Conservation (phyloP, 352 stramenopile genomes). For the Phytophthora podocarpi region DNA sequence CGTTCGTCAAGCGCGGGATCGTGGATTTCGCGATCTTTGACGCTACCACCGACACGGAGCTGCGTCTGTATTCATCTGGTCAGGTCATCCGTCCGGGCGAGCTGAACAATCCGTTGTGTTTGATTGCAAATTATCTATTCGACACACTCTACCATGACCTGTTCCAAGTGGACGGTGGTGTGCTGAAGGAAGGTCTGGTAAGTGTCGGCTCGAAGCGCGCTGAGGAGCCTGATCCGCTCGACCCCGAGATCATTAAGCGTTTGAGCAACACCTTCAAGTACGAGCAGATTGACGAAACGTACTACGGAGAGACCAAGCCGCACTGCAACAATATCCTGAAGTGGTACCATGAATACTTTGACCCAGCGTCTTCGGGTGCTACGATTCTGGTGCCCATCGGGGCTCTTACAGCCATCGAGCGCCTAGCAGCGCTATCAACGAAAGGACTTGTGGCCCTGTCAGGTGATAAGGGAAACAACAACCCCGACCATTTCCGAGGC, state of each 20-base stretch:
- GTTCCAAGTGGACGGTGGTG: conserved; percentile 86
- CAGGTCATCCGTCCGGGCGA: conserved; percentile 51
- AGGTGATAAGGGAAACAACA: conserved; percentile 95
- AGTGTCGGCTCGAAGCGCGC: conserved; percentile 80
- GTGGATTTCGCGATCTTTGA: conserved; percentile 95
- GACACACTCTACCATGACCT: conserved; percentile 93
- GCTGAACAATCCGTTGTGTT: conserved; percentile 87
- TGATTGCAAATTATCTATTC: conserved; percentile 96
- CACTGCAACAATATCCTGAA: conserved; percentile 92
- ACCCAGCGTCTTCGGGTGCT: conserved; percentile 57
- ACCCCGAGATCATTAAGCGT: conserved; percentile 94
- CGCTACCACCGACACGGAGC: conserved; percentile 85
- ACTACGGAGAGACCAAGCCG: conserved; percentile 73
- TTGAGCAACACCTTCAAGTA: conserved; percentile 92
- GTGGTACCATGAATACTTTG: conserved; percentile 90
- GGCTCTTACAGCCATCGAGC: conserved; percentile 80
- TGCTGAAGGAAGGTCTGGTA: conserved; percentile 91
- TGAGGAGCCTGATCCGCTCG: conserved; percentile 82
- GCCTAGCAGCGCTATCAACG: conserved; percentile 61
- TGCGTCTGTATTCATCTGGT: conserved; percentile 73
- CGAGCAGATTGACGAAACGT: conserved; percentile 75
- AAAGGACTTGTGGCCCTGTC: conserved; percentile 85
- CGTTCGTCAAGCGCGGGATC: conserved; percentile 86
- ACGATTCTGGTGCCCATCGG: conserved; percentile 93
- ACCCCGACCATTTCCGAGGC: conserved; percentile 91